A percentile compares a stretch with the other conserved stretches of the same genome.
phyloP scores from a whole-genome alignment of 495 filamentous ascomycete species.

The Penicillium subrubescens region DNA sequence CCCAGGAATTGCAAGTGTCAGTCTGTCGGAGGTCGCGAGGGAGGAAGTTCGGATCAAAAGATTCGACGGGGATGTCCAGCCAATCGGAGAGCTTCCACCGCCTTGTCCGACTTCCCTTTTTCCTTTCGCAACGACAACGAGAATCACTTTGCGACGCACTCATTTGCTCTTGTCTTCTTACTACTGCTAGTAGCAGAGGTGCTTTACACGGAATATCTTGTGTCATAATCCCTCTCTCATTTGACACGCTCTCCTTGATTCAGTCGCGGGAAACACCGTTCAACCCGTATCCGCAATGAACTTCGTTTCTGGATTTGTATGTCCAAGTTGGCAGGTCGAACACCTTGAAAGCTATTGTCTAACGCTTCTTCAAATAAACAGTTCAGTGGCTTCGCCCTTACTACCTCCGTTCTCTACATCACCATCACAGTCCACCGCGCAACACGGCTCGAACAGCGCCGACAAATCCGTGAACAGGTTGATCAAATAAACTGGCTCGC shows the following conservation, averaged over 20 bases:
- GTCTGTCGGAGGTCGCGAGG: constrained; percentile 11
- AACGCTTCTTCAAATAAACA: constrained; percentile 14
- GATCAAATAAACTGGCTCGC: constrained; percentile 58
- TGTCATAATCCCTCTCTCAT: no score
- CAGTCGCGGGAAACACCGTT: neutral
- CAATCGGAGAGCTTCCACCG: constrained; percentile 47
- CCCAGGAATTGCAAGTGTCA: neutral
- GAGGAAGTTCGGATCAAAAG: constrained; percentile 36
- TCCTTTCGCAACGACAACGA: constrained; percentile 1
- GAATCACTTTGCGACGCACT: neutral
- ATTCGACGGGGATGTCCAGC: constrained; percentile 36
- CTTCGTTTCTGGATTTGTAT: constrained; percentile 81
- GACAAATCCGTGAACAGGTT: constrained; percentile 70
- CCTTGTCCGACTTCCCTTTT: constrained; percentile 27
- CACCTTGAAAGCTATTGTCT: neutral
- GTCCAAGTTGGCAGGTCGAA: constrained; percentile 29
- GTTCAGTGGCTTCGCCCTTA: constrained; percentile 84
- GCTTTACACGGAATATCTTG: neutral
- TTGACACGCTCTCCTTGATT: neutral
- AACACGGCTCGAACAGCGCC: constrained; percentile 69
- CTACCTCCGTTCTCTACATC: constrained; percentile 79
- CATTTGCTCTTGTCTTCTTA: neutral
- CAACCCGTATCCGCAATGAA: constrained; percentile 58
- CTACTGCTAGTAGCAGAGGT: neutral
- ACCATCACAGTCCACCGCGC: constrained; percentile 71